Conservation (phyloP, 176 grass and related monocot genomes). For the Aegilops tauschii region DNA sequence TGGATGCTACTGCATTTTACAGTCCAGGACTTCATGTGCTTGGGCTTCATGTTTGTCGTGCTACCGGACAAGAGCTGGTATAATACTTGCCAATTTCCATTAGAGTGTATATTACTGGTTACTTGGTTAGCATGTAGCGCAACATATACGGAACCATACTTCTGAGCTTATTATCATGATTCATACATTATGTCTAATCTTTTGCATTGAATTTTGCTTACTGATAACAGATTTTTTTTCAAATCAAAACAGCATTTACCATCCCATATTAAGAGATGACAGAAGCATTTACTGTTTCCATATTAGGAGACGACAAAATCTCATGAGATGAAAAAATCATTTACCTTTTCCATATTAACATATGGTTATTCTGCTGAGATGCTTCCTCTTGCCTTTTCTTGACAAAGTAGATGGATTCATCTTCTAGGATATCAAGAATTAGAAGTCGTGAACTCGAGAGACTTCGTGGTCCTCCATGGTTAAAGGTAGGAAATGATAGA, state of each 20-base stretch:
- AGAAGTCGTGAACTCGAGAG: slow-evolving; percentile 85
- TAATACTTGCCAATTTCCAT: slow-evolving; percentile 9
- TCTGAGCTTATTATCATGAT: background rate
- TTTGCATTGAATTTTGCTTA: background rate
- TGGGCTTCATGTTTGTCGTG: slow-evolving; percentile 91
- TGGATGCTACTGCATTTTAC: slow-evolving; percentile 94
- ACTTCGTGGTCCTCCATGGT: slow-evolving; percentile 83
- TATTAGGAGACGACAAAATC: background rate
- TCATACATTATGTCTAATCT: background rate
- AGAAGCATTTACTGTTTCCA: background rate
- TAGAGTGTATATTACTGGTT: slow-evolving; percentile 14
- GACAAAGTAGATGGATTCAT: slow-evolving; percentile 89
- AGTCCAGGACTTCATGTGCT: slow-evolving; percentile 75
- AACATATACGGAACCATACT: background rate
- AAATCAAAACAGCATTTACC: background rate
- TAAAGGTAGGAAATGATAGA: slow-evolving; percentile 59
- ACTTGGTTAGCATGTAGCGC: background rate
- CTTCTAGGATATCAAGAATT: slow-evolving; percentile 95
- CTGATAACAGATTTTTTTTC: background rate
- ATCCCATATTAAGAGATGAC: slow-evolving; percentile 5
- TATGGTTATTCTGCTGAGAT: slow-evolving; percentile 32
- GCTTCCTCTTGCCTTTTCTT: slow-evolving; percentile 12
- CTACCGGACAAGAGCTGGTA: slow-evolving; percentile 98
- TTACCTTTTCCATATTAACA: background rate
- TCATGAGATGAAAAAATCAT: too few species aligned